These are phyloP conservation scores for Berberis thunbergii DNA, from an alignment of 164 flowering plant genomes.

Conservation along the genomic window DNA sequence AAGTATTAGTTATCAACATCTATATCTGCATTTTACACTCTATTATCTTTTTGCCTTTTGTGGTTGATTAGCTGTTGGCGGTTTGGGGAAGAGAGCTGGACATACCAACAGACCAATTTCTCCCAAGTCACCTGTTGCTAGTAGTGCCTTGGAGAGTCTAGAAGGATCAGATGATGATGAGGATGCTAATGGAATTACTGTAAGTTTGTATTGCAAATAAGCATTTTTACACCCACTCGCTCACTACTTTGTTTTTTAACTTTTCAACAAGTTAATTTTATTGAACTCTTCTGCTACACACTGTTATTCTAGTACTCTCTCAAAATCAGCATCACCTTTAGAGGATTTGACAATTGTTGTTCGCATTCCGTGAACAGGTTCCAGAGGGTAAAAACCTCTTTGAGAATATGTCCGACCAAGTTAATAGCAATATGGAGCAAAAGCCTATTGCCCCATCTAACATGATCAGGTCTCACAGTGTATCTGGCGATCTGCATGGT, in stretches of 20 bases:
- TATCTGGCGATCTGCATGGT: slow-evolving; percentile 95
- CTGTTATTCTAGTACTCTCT: background rate
- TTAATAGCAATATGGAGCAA: slow-evolving; percentile 50
- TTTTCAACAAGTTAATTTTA: no score
- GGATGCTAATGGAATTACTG: slow-evolving; percentile 63
- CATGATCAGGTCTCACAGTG: slow-evolving; percentile 92
- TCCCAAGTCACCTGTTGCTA: slow-evolving; percentile 91
- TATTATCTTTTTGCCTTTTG: slow-evolving; percentile 21
- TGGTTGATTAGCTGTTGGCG: slow-evolving; percentile 32
- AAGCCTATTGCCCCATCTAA: slow-evolving; percentile 52
- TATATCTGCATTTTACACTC: background rate
- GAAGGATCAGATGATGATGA: slow-evolving; percentile 97
- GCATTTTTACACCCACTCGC: background rate
- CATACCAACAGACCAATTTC: slow-evolving; percentile 56
- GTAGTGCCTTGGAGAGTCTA: slow-evolving; percentile 67
- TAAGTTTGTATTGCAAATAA: slow-evolving; percentile 20
- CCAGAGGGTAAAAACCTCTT: slow-evolving; percentile 27
- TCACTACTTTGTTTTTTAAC: no score
- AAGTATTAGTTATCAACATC: background rate
- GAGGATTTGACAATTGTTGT: background rate
- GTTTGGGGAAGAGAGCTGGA: slow-evolving; percentile 41
- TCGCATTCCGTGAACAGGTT: slow-evolving; percentile 26
- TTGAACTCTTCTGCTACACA: background rate
- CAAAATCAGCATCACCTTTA: no score
- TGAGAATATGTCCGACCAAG: slow-evolving; percentile 30